These are phyloP conservation scores for Suhomyces terraborum DNA, from an alignment of 1,139 yeast species.

Conservation along the genomic window DNA sequence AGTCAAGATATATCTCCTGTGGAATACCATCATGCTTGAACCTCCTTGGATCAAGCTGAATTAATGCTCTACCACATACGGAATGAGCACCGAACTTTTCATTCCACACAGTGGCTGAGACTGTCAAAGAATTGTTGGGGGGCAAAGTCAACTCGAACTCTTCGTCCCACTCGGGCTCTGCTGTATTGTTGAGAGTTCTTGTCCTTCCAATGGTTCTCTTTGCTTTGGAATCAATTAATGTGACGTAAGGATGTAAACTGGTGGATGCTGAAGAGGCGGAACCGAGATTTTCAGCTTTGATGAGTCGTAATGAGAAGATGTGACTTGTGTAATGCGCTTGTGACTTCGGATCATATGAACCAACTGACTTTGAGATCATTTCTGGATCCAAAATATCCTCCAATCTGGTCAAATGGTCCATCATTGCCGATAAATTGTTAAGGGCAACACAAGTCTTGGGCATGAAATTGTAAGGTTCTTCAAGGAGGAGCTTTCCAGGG, in stretches of 20 bases:
- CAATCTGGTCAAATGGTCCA: constrained; percentile 56
- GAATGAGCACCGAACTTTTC: constrained; percentile 61
- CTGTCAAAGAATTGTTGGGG: constrained; percentile 42
- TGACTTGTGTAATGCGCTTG: constrained; percentile 46
- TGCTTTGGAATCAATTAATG: constrained; percentile 61
- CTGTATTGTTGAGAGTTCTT: constrained; percentile 58
- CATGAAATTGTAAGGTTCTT: constrained; percentile 63
- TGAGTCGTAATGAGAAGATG: constrained; percentile 65
- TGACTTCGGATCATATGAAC: constrained; percentile 32
- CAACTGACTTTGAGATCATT: constrained; percentile 50
- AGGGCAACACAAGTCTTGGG: constrained; percentile 72
- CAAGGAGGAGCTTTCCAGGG: constrained; percentile 35
- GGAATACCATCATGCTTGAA: constrained; percentile 72
- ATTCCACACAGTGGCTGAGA: constrained; percentile 76
- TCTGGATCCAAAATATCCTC: constrained; percentile 70
- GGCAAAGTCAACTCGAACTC: constrained; percentile 64
- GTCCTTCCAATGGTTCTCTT: constrained; percentile 71
- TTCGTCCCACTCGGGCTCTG: constrained; percentile 88
- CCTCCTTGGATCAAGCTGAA: constrained; percentile 65
- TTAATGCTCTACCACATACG: constrained; percentile 66
- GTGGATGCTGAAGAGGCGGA: constrained; percentile 41
- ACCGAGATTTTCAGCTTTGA: constrained; percentile 70
- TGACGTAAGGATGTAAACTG: constrained; percentile 66
- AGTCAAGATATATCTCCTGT: constrained; percentile 58
- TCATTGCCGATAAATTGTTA: constrained; percentile 67